phyloP scores from a whole-genome alignment of 2,329 filamentous ascomycete genomes.

The Bipolaris zeicola region DNA sequence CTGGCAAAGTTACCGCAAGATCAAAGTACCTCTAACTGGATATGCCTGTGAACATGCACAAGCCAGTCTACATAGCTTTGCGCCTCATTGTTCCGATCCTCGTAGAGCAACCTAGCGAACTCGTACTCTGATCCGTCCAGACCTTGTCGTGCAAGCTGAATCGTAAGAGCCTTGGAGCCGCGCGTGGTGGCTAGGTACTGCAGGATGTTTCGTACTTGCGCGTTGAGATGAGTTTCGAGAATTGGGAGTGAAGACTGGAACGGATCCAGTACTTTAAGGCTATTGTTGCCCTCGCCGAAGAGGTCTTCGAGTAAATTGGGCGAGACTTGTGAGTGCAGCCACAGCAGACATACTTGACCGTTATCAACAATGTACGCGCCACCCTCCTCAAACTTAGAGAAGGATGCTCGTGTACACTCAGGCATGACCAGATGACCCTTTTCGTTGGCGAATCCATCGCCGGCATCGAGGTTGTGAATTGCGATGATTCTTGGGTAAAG shows the following conservation, averaged over 20 bases:
- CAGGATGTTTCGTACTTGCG: conserved; percentile 90
- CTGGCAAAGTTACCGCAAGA: background rate
- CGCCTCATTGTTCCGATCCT: conserved; percentile 96
- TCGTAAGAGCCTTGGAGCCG: conserved; percentile 83
- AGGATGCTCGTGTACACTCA: conserved; percentile 78
- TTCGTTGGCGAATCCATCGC: conserved; percentile 92
- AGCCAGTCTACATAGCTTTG: conserved; percentile 99
- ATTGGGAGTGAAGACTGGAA: conserved; percentile 81
- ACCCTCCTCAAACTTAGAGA: conserved; percentile 86
- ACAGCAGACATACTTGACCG: conserved; percentile 87
- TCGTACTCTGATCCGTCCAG: conserved; percentile 96
- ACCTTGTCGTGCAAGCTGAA: conserved; percentile 90
- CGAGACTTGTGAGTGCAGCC: conserved; percentile 90
- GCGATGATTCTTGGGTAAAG: conserved; percentile 94
- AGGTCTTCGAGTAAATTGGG: conserved; percentile 89
- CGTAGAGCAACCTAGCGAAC: conserved; percentile 87
- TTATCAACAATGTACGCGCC: conserved; percentile 96
- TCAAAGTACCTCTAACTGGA: conserved; percentile 74
- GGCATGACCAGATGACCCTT: conserved; percentile 88
- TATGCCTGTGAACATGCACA: conserved; percentile 89
- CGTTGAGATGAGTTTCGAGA: conserved; percentile 89
- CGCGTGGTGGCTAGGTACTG: conserved; percentile 82
- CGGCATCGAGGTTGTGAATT: conserved; percentile 83
- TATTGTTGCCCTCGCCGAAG: conserved; percentile 76
- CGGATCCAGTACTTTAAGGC: conserved; percentile 77